phyloP scores from a whole-genome alignment of 768 basidiomycete species.

The Mycena rosella region DNA sequence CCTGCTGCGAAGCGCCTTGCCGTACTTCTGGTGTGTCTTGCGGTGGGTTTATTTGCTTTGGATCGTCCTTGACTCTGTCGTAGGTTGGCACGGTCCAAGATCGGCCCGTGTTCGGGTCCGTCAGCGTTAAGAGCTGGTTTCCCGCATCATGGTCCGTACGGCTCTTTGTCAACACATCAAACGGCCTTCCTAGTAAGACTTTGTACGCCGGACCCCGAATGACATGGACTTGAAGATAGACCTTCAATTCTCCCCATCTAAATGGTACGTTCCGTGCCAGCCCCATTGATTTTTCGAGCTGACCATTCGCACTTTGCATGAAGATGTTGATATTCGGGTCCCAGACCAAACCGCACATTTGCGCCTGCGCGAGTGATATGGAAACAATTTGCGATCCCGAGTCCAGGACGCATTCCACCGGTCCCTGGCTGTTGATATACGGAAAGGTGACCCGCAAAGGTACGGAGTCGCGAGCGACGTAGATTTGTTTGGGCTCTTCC shows the following conservation, averaged over 20 bases:
- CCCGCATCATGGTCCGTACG: slow-evolving; percentile 37
- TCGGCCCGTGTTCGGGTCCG: slow-evolving; percentile 41
- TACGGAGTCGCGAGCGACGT: slow-evolving; percentile 20
- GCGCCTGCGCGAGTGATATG: too few relatives aligned
- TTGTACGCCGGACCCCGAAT: too few relatives aligned
- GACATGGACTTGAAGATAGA: too few relatives aligned
- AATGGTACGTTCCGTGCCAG: slow-evolving; percentile 45
- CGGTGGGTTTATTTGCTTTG: slow-evolving; percentile 9
- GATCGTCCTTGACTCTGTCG: slow-evolving; percentile 9
- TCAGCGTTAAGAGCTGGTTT: slow-evolving; percentile 40
- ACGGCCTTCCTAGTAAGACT: slow-evolving; percentile 46
- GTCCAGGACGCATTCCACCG: slow-evolving; percentile 41
- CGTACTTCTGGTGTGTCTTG: background rate
- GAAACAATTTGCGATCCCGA: slow-evolving; percentile 45
- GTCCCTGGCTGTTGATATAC: slow-evolving; percentile 33
- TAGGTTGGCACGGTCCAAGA: slow-evolving; percentile 23
- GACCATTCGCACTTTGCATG: slow-evolving; percentile 45
- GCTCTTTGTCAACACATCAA: slow-evolving; percentile 43
- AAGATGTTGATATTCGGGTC: slow-evolving; percentile 37
- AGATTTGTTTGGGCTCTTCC: slow-evolving; percentile 10
- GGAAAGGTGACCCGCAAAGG: too few relatives aligned
- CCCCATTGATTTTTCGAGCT: slow-evolving; percentile 39
- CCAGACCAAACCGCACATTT: too few relatives aligned
- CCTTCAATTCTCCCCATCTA: too few relatives aligned
- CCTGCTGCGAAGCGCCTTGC: background rate